These are phyloP conservation scores for Pestalotiopsis sp. DNA, from an alignment of 2,329 filamentous ascomycete genomes.

Conservation along the genomic window DNA sequence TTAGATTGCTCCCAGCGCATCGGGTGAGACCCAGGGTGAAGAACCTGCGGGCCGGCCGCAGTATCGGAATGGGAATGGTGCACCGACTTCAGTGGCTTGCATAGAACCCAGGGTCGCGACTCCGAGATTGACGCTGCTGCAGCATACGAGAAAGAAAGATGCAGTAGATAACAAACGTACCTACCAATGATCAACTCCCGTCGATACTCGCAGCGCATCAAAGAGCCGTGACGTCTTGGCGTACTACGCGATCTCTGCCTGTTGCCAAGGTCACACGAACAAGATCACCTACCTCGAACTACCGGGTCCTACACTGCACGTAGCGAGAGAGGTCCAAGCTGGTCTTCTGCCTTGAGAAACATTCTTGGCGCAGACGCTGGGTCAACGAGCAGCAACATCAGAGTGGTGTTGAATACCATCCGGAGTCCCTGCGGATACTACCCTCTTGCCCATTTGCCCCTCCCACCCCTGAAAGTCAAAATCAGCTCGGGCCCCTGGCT, in stretches of 20 bases:
- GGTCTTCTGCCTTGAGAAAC: neutral
- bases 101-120: neutral
- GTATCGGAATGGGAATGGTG: neutral
- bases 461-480: slow-evolving; percentile 6
- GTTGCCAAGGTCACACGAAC: neutral
- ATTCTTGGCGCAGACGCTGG: neutral
- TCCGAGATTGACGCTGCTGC: neutral
- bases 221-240: neutral
- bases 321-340: neutral
- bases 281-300: neutral
- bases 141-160: neutral
- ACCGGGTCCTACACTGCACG: neutral
- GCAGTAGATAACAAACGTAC: neutral
- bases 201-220: neutral
- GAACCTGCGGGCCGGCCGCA: neutral
- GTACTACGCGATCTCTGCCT: neutral
- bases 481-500: slow-evolving; percentile 4
- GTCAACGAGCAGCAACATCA: neutral
- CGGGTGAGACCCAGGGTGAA: neutral
- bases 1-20: neutral
- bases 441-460: neutral
- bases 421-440: neutral
- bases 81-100: neutral
- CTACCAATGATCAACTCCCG: neutral
- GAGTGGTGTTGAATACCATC: neutral